Evolutionary conservation across 1,284 basidiomycete species (phyloP).

Genomic region (Phaffia rhodozyma): DNA sequence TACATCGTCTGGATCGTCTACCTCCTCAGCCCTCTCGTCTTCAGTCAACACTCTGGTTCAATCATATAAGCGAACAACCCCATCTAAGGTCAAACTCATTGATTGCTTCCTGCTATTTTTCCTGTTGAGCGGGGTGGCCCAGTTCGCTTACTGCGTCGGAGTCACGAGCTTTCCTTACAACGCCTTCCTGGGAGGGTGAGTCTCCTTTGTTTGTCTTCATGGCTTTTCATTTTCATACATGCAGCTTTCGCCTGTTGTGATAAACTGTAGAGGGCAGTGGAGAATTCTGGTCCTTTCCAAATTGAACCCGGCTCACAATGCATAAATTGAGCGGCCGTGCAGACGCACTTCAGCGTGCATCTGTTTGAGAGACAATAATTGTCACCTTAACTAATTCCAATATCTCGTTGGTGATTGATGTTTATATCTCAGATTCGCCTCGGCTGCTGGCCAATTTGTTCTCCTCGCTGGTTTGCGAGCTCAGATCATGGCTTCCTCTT

Average conservation of each 20-base stretch:
- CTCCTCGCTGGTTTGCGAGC: constrained; percentile 80
- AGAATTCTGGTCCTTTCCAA: too few relatives aligned
- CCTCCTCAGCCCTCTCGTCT: constrained; percentile 1
- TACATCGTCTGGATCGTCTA: background rate
- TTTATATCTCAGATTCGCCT: constrained; percentile 57
- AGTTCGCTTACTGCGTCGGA: constrained; percentile 83
- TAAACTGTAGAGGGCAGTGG: too few relatives aligned
- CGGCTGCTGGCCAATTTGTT: constrained; percentile 93
- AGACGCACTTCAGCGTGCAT: too few relatives aligned
- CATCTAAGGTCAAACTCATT: constrained; percentile 79
- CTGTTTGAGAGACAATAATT: too few relatives aligned
- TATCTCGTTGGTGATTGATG: background rate
- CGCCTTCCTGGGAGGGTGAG: constrained; percentile 88
- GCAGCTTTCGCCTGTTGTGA: too few relatives aligned
- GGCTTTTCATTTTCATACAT: background rate
- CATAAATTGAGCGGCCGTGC: too few relatives aligned
- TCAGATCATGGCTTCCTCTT: constrained; percentile 66
- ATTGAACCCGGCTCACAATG: too few relatives aligned
- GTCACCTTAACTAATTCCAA: too few relatives aligned
- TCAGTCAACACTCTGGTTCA: constrained; percentile 1
- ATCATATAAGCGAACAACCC: constrained; percentile 61
- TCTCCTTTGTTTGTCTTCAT: constrained; percentile 16
- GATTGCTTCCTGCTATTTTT: constrained; percentile 88
- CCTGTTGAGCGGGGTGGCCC: constrained; percentile 76
- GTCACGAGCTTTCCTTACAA: constrained; percentile 95